Base-by-base conservation (phyloP, 1,139 yeast genomes). In the Suhomyces guaymorum region DNA sequence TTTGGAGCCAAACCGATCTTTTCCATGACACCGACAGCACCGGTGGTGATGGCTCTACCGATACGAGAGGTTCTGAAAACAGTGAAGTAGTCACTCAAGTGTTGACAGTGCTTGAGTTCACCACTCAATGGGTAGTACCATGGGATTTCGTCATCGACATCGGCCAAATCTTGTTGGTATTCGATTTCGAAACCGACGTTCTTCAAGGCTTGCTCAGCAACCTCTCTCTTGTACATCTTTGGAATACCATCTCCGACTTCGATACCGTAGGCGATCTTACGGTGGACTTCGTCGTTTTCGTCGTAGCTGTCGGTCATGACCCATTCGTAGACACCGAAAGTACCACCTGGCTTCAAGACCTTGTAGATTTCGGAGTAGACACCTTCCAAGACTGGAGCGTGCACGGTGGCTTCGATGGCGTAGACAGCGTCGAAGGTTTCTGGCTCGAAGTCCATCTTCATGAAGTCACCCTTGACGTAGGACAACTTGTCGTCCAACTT, bases 191-290 rank as follows among this genome's bases (percentile, higher is more conserved):
- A 92, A 11, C 99, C 99, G 48, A 88, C 97, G 36, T 74, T 75
- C 61, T 79, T 73, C 56, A 94, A 75, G 14, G 98, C 98, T 44
- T 84, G 68, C 59, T 80, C 83, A 29, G 98, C 97, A 53, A 88
- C 97, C 46, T 80, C 77, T 51, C 80, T 78, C 53, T 71, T 67
- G 76, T 78, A 89, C 98, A 92, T 92, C 72, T 92, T 90, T 60
- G 98, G 97, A 55, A 92, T 92, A 68, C 98, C 98, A 61, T 92
- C 97, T 57, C 98, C 98, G 46, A 92, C 78, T 69, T 92, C 98
- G 55, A 92, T 94, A 60, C 97, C 97, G 65, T 92, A 92, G 28
- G 96, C 94, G 50, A 92, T 86, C 61, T 85, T 85, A 65, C 97
- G 87, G 70, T 92, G 98, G 62, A 82, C 92, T 50, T 80, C 78